Percentiles rank a stretch among this genome's conserved stretches.
Conservation (phyloP, 768 basidiomycete species). For the Phlebiopsis flavidoalba region DNA sequence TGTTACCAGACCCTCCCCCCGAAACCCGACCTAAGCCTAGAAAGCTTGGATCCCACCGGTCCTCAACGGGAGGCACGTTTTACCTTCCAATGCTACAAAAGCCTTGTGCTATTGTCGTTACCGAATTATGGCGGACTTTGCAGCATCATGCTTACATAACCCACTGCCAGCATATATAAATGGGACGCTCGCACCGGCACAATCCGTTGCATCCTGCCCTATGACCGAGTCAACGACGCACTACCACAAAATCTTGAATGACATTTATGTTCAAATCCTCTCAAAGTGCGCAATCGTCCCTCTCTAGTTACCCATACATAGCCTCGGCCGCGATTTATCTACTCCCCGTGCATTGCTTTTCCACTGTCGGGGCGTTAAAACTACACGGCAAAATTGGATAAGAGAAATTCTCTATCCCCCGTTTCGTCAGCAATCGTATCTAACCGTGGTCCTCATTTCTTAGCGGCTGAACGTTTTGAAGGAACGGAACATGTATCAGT, state of each 20-base stretch:
- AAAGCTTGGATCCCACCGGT: neutral
- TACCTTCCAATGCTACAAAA: no score
- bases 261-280: neutral
- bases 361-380: conserved; percentile 62
- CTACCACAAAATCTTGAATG: neutral
- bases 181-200: neutral
- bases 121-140: neutral
- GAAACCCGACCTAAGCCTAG: neutral
- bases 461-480: conserved; percentile 48
- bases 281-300: neutral
- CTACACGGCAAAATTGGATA: conserved; percentile 51
- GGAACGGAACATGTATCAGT: conserved; percentile 15
- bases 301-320: neutral
- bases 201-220: neutral
- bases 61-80: neutral
- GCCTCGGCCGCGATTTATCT: conserved; percentile 55
- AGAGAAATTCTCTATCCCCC: conserved; percentile 23
- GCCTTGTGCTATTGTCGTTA: no score
- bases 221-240: neutral
- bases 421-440: conserved; percentile 57
- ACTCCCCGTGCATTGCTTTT: conserved; percentile 40
- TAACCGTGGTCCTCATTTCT: conserved; percentile 32
- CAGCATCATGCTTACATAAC: neutral
- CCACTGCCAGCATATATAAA: neutral
- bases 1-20: no score